A percentile compares a stretch with the other conserved stretches of the same genome.
These are phyloP conservation scores for Sequoiadendron giganteum DNA, from an alignment of 75 land plant species.

Conservation along the genomic window DNA sequence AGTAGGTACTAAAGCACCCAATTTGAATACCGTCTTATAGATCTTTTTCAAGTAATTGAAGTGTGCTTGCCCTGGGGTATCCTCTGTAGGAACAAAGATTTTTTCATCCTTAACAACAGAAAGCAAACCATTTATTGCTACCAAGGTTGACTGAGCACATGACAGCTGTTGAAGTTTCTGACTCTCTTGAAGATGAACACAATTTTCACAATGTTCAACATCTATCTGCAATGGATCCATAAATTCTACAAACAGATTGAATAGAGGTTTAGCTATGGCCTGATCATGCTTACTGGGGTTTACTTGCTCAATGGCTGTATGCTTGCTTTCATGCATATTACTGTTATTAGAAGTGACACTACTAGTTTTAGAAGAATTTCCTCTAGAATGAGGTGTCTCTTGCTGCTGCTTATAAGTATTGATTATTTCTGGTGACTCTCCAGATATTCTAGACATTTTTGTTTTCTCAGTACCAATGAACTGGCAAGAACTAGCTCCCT, in stretches of 20 bases:
- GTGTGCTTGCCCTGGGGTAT: constrained; percentile 46
- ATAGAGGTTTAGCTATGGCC: constrained; percentile 27
- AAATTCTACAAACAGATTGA: constrained; percentile 50
- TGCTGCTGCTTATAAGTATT: not conserved
- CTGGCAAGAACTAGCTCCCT: constrained; percentile 14
- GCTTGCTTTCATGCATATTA: not conserved
- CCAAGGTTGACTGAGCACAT: constrained; percentile 28
- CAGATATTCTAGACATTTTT: not conserved
- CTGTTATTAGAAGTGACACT: not conserved
- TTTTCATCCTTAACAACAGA: constrained; percentile 42
- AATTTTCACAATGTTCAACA: constrained; percentile 14
- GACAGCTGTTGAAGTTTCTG: constrained; percentile 14
- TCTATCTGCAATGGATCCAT: constrained; percentile 38
- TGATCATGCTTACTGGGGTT: not conserved
- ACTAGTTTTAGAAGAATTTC: not conserved
- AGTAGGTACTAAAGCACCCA: constrained; percentile 33
- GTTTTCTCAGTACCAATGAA: constrained; percentile 12
- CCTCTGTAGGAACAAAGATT: constrained; percentile 67
- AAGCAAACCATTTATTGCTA: constrained; percentile 58
- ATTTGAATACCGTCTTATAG: constrained; percentile 28
- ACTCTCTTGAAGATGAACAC: not conserved
- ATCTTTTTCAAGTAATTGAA: constrained; percentile 54
- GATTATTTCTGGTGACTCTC: not conserved
- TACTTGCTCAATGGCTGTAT: not conserved
- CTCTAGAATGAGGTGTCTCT: not conserved